Base-by-base conservation (phyloP, 768 basidiomycete species). In the Zangia roseola region DNA sequence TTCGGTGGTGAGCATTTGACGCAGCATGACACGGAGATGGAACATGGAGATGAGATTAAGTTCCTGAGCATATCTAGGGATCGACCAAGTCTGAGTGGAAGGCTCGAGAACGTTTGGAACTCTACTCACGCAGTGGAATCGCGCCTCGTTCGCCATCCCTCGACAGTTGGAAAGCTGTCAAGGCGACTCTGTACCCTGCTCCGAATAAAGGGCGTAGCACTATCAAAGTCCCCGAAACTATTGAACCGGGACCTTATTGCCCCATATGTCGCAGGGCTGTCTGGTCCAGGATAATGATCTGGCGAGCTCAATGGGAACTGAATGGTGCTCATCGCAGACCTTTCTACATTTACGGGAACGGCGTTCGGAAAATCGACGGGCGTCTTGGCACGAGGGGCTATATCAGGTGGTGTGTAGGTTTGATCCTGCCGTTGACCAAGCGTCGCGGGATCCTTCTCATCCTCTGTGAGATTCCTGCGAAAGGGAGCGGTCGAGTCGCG, bases 11-110 rank as follows among this genome's bases (percentile, higher is more conserved):
- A 98, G 78, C 78, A 93, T 88, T 69, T 99, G 97, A 6, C 85
- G 81, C 13, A 99, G 74, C 86, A 98, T 94, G 49, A 84, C 78
- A 35, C 91, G 88, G 42, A 97, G 78, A 69, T 98, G 92, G 54
- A 79, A 78, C 82, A 97, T 89, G 10, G 94, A 94, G 12, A 85
- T 83, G 10, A 84, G 70, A 61, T 94, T 93, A 24, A 94, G 79
- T 61, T 92, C 84, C 60, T 89, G 82, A 14, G 90, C 83, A 66
- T 88, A 89, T 48, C 92, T 93, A 47, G 34, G 10, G 36, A 21
- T 23, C 19, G 13, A 55, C 2, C 26, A 19, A 4, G 3, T 41
- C 14, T 52, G 37, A 51, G 53, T 31, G 19, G 25, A 45, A 19
- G 33, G 41, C 47, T 14, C 43, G 31, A 47, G 20, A 42, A 47